These are phyloP conservation scores for Musa beccarii DNA, from an alignment of 176 grass and related monocot genomes.

Conservation along the genomic window DNA sequence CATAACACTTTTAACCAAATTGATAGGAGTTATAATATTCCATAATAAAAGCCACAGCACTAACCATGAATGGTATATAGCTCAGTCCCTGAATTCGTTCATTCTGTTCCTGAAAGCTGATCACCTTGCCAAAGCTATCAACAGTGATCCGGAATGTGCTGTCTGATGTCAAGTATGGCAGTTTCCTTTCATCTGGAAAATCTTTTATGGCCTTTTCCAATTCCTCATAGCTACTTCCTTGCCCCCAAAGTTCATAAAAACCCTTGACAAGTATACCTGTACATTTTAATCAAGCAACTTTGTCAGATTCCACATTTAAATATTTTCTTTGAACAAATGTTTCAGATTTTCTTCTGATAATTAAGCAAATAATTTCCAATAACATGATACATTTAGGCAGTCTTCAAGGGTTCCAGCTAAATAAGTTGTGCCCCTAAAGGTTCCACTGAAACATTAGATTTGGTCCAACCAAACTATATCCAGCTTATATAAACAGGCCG, in stretches of 20 bases:
- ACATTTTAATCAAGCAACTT: background rate
- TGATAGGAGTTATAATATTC: too few species aligned
- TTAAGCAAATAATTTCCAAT: background rate
- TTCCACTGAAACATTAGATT: background rate
- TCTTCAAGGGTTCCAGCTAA: background rate
- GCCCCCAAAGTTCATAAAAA: conserved; percentile 89
- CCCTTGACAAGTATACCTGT: conserved; percentile 83
- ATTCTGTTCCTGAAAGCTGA: conserved; percentile 84
- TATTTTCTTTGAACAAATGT: background rate
- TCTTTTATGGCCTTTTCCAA: conserved; percentile 52
- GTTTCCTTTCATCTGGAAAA: conserved; percentile 78
- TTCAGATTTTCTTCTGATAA: background rate
- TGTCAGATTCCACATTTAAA: background rate
- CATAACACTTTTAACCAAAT: background rate
- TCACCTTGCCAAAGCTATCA: conserved; percentile 79
- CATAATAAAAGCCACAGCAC: background rate
- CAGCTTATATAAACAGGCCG: background rate
- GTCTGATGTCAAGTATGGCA: conserved; percentile 57
- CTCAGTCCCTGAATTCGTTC: conserved; percentile 59
- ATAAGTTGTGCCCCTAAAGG: background rate
- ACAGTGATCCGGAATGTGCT: conserved; percentile 73
- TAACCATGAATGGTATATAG: conserved; percentile 82
- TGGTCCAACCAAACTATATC: background rate
- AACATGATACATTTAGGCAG: background rate
- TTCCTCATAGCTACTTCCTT: conserved; percentile 66